Evolutionary conservation across 257 asterid genomes (phyloP).

Genomic region (Jacaranda copaia): DNA sequence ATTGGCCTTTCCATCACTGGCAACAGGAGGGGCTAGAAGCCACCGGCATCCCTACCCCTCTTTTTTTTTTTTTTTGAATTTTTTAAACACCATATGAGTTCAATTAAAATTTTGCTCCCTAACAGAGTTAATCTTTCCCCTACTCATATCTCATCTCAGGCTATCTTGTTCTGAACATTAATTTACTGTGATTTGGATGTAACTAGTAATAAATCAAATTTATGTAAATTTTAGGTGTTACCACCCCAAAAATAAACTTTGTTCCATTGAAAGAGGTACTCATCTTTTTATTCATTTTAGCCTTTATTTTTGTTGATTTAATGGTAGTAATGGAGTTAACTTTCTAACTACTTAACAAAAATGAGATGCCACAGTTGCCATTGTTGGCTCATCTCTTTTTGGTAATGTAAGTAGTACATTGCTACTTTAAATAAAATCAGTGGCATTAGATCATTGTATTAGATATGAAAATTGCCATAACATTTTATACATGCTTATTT

Average conservation of each 20-base stretch:
- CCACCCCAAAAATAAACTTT: constrained; percentile 75
- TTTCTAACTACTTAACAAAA: constrained; percentile 6
- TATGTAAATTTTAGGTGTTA: constrained; percentile 74
- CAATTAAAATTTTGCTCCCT: constrained; percentile 4
- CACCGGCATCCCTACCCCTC: not conserved
- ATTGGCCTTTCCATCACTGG: no score
- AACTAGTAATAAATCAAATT: constrained; percentile 8
- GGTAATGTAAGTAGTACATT: constrained; percentile 11
- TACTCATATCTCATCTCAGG: not conserved
- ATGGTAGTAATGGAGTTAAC: constrained; percentile 14
- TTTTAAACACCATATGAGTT: not conserved
- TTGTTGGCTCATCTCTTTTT: not conserved
- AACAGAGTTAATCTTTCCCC: not conserved
- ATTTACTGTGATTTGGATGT: not conserved
- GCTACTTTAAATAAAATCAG: not conserved
- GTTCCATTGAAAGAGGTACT: constrained; percentile 91
- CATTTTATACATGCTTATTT: not conserved
- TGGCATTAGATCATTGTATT: constrained; percentile 19
- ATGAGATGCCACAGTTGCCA: not conserved
- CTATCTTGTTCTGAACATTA: not conserved
- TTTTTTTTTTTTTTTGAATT: no score
- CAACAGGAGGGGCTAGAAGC: no score
- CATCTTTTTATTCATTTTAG: constrained; percentile 14
- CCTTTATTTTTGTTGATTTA: not conserved
- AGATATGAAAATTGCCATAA: not conserved